These are phyloP conservation scores for Fusarium torulosum DNA, from an alignment of 2,329 filamentous ascomycete species.

Conservation along the genomic window DNA sequence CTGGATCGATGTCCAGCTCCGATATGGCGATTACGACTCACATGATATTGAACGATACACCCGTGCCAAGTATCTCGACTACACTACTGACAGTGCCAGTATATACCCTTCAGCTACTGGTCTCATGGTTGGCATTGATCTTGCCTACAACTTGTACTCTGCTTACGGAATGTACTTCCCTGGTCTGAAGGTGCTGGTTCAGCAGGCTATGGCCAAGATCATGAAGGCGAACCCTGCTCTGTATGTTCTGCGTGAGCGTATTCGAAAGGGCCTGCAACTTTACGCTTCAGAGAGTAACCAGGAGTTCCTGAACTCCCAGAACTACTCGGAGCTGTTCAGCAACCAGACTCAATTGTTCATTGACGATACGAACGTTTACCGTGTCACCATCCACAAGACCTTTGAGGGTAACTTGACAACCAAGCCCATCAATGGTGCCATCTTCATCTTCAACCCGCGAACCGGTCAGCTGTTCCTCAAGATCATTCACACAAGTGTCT, in stretches of 20 bases:
- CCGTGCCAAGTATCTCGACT: slow-evolving; percentile 97
- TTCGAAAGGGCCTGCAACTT: slow-evolving; percentile 95
- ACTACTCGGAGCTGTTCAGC: slow-evolving; percentile 99
- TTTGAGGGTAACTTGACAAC: slow-evolving; percentile 99
- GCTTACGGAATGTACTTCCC: slow-evolving; percentile 99
- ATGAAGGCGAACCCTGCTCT: slow-evolving; percentile 99
- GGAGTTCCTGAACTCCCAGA: slow-evolving; percentile 98
- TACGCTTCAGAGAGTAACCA: slow-evolving; percentile 99
- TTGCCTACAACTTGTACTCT: slow-evolving; percentile 98
- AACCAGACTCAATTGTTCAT: slow-evolving; percentile 99
- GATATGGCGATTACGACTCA: slow-evolving; percentile 98
- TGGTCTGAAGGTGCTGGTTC: slow-evolving; percentile 91
- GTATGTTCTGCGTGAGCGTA: slow-evolving; percentile 96
- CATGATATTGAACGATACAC: slow-evolving; percentile 99
- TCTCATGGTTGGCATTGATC: slow-evolving; percentile 96
- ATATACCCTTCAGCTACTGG: slow-evolving; percentile 98
- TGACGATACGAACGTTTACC: slow-evolving; percentile 98
- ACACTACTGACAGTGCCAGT: slow-evolving; percentile 98
- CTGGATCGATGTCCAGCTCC: slow-evolving; percentile 96
- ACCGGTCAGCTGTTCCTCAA: slow-evolving; percentile 98
- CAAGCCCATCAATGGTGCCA: slow-evolving; percentile 98
- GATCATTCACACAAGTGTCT: slow-evolving; percentile 99
- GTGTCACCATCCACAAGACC: slow-evolving; percentile 99
- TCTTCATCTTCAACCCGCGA: slow-evolving; percentile 99
- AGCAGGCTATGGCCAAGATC: slow-evolving; percentile 99